These are phyloP conservation scores for Forsythia viridissima DNA, from an alignment of 257 asterid genomes.

Conservation along the genomic window DNA sequence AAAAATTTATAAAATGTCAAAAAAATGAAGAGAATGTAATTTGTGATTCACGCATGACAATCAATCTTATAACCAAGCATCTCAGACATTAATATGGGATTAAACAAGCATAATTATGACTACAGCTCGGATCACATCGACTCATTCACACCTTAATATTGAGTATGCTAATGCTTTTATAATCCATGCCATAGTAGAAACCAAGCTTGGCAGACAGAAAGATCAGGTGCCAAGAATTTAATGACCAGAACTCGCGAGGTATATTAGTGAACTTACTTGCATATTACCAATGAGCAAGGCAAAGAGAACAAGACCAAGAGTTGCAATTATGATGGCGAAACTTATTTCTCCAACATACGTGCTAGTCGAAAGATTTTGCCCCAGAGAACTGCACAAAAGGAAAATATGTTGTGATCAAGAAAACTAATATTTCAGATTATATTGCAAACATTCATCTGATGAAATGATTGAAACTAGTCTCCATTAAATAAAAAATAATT, in stretches of 20 bases:
- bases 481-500: too few species aligned
- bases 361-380: constrained; percentile 83
- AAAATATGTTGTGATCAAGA: not conserved
- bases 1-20: too few species aligned
- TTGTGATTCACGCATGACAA: too few species aligned
- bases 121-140: too few species aligned
- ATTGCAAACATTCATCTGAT: not conserved
- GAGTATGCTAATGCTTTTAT: not conserved
- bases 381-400: constrained; percentile 67
- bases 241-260: constrained; percentile 1
- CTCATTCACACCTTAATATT: not conserved
- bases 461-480: not conserved
- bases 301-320: constrained; percentile 83
- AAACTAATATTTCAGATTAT: not conserved
- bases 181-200: not conserved
- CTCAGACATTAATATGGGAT: too few species aligned
- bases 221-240: not conserved
- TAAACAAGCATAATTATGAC: too few species aligned
- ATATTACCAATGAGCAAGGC: constrained; percentile 93
- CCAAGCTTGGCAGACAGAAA: not conserved
- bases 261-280: constrained; percentile 59
- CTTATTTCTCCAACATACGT: constrained; percentile 74
- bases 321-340: constrained; percentile 77
- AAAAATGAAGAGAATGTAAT: too few species aligned
- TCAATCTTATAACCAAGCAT: too few species aligned